Percentiles rank a stretch among this genome's conserved stretches.
Evolutionary conservation across 148 eudicot genomes (phyloP).

Genomic region (Mesembryanthemum crystallinum): DNA sequence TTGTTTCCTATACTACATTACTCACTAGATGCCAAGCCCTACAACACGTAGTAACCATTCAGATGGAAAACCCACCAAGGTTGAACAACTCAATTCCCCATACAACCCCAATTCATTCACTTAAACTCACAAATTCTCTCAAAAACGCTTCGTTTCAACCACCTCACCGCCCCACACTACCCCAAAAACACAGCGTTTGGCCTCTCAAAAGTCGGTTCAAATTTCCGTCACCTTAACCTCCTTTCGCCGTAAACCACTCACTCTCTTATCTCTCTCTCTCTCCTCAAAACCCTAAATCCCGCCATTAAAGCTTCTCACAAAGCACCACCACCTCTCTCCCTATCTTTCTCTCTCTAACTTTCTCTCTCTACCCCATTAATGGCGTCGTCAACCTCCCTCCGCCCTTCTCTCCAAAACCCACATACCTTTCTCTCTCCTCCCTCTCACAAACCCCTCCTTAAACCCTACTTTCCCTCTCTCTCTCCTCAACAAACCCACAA

Average conservation of each 20-base stretch:
- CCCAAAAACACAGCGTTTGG: conserved; percentile 2
- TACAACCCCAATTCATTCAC: no score
- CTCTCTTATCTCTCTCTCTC: neutral
- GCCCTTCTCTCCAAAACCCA: neutral
- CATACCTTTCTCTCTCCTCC: neutral
- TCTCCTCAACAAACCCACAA: conserved; percentile 15
- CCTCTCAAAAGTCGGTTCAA: neutral
- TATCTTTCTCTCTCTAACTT: conserved; percentile 1
- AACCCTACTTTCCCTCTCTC: neutral
- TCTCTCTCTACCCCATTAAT: neutral
- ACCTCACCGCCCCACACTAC: no score
- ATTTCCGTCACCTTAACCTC: neutral
- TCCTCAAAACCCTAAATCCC: conserved; percentile 16
- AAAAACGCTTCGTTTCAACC: no score
- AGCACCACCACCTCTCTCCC: neutral
- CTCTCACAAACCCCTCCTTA: neutral
- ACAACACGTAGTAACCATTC: no score
- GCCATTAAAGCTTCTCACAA: neutral
- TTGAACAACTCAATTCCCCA: no score
- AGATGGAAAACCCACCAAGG: no score
- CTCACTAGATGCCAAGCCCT: no score
- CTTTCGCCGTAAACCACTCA: conserved; percentile 15
- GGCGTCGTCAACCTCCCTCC: neutral
- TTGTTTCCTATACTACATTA: no score
- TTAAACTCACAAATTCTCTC: no score